Conservation (phyloP, 371 early-diverging fungal genomes). For the Lichtheimia ramosa region DNA sequence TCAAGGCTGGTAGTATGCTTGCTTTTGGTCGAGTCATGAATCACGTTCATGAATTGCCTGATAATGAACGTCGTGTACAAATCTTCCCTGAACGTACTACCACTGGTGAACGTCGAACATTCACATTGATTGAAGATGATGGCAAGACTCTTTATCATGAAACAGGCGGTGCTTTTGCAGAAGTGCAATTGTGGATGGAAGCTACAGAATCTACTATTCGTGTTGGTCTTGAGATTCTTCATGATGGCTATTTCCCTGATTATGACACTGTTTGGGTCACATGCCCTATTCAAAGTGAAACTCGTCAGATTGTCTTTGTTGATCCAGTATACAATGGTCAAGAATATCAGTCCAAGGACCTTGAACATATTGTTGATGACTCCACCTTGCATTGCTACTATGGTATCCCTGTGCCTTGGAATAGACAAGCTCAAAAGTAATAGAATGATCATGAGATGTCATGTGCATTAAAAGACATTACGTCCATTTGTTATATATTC, state of each 20-base stretch:
- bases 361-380: conserved; percentile 17
- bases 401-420: conserved; percentile 11
- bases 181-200: conserved; percentile 31
- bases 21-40: conserved; percentile 36
- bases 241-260: conserved; percentile 39
- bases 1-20: conserved; percentile 32
- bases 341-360: too few relatives aligned
- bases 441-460: too few relatives aligned
- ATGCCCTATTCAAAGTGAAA: conserved; percentile 45
- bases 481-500: too few relatives aligned
- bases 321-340: conserved; percentile 1
- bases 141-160: conserved; percentile 39
- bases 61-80: conserved; percentile 36
- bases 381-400: conserved; percentile 15
- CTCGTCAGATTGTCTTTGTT: conserved; percentile 14
- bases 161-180: conserved; percentile 29
- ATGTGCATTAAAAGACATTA: too few relatives aligned
- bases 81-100: conserved; percentile 29
- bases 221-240: conserved; percentile 28
- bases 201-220: conserved; percentile 21
- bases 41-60: conserved; percentile 21
- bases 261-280: conserved; percentile 40
- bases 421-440: background rate
- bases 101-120: conserved; percentile 10
- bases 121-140: conserved; percentile 41